Base-by-base conservation (phyloP, 2,329 filamentous ascomycete species). In the Sclerotinia glacialis region DNA sequence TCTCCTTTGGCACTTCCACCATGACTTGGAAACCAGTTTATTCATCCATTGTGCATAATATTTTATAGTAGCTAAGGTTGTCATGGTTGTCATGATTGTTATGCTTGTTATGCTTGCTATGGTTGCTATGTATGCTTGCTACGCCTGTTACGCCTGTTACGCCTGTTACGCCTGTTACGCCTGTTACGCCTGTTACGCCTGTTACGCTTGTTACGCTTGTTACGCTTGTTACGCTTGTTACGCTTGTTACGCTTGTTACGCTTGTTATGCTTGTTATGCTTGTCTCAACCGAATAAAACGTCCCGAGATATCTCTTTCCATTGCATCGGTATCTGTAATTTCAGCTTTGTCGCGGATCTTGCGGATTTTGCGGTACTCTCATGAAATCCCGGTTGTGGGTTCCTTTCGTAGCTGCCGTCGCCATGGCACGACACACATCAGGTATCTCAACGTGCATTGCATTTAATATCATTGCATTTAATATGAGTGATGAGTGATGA, bases 381-480 rank as follows among this genome's bases (percentile, higher is more conserved):
- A 3, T 40, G 31, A 40, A 55, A 18, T 55, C 53, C 53, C 34
- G 34, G 53, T 26, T 18, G 53, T 55, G 53, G 53, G 53, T 18
- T 55, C 7, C n/a, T 40, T 26, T 37, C 21, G 3, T 16, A 55
- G 21, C 52, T 16, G 52, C 14, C 12, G n/a, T 37, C 12, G 52
- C 31, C 37, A 54, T 54, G 49, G 14, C 49, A 31, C 49, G 31
- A 28, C 11, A n/a, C 16, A 18, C n/a, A 23, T 11, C 8, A 55
- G 21, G 46, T 49, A 16, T n/a, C 34, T 23, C 52, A 23, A 23
- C 52, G 52, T 55, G 52, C 31, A 37, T 21, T 55, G 52, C 31
- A 37, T 21, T 55, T 53, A 53, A 55, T 55, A 12, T 53, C 31
- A 37, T 21, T 55, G 52, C 31, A 37, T 21, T 55, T 53, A 53